Conservation (phyloP, 331 rosid genomes). For the Rhamnella rubrinervis region DNA sequence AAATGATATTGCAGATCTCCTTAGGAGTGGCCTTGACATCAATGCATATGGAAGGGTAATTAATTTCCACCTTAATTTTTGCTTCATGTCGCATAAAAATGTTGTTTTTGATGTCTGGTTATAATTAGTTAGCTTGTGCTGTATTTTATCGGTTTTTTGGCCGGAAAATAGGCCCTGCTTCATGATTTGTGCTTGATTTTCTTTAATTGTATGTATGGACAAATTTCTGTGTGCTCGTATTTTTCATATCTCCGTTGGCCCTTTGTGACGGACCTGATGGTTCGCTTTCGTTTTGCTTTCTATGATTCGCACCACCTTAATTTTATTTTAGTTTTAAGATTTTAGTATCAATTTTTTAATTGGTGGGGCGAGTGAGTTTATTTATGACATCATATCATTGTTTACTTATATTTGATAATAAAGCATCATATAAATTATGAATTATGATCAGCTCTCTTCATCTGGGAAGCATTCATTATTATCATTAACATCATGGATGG, state of each 20-base stretch:
- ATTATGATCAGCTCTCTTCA: background rate
- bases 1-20: slow-evolving; percentile 73
- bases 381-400: background rate
- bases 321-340: background rate
- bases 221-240: background rate
- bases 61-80: background rate
- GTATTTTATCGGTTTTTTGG: too few relatives aligned
- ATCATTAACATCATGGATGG: too few relatives aligned
- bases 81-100: background rate
- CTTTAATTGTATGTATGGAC: background rate
- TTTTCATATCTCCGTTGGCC: background rate
- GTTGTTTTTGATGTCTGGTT: too few relatives aligned
- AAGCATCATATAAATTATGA: too few relatives aligned
- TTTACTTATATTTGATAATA: background rate
- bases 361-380: background rate
- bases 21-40: slow-evolving; percentile 46
- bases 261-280: background rate
- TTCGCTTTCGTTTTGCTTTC: background rate
- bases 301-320: background rate
- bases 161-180: too few relatives aligned
- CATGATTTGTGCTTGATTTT: background rate
- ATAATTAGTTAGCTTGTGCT: too few relatives aligned
- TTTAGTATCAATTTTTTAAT: background rate
- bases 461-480: background rate
- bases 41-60: slow-evolving; percentile 84